Conservation (phyloP, 176 grass and related monocot species). For the Juncus inflexus region DNA sequence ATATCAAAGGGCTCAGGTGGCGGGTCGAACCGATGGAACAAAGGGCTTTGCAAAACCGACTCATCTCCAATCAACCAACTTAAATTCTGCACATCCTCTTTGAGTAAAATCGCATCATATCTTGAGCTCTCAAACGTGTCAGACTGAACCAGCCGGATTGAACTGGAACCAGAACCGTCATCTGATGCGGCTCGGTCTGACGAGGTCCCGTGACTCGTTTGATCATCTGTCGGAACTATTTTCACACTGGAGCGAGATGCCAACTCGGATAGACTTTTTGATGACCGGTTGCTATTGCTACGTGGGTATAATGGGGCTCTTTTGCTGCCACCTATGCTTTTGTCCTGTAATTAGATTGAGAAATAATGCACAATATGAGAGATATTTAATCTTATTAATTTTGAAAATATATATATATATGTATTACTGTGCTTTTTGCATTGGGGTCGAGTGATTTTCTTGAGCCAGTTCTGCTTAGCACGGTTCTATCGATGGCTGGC, state of each 20-base stretch:
- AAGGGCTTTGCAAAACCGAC: constrained; percentile 18
- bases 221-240: constrained; percentile 26
- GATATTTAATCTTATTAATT: not conserved
- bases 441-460: constrained; percentile 11
- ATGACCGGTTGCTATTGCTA: constrained; percentile 11
- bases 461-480: constrained; percentile 8
- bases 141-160: not conserved
- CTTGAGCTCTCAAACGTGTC: constrained; percentile 18
- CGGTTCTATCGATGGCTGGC: not conserved
- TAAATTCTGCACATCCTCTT: constrained; percentile 23
- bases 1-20: constrained; percentile 16
- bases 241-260: not conserved
- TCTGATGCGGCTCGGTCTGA: constrained; percentile 22
- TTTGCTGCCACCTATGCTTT: not conserved
- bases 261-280: not conserved
- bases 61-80: constrained; percentile 19
- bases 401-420: not conserved
- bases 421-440: constrained; percentile 17
- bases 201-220: not conserved
- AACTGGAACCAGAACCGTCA: constrained; percentile 14
- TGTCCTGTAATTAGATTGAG: constrained; percentile 13
- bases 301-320: constrained; percentile 9
- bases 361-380: not conserved
- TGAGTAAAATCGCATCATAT: constrained; percentile 20
- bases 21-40: constrained; percentile 26